Evolutionary conservation across 2,329 filamentous ascomycete genomes (phyloP).

Genomic region (Ophiostoma populinum): DNA sequence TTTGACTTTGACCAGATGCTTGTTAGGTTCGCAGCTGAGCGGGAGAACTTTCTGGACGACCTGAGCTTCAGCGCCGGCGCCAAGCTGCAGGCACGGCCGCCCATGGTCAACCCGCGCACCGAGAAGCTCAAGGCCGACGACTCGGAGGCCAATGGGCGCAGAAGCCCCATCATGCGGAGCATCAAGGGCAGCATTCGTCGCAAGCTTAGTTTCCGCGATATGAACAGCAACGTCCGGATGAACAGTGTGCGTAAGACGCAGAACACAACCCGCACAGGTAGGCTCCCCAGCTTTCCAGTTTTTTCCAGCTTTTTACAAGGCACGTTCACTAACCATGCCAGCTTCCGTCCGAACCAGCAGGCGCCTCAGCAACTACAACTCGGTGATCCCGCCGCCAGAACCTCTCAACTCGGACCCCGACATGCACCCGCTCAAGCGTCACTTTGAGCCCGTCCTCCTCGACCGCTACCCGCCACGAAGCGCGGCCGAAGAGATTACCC

Average conservation of each 20-base stretch:
- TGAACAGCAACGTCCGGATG: constrained; percentile 49
- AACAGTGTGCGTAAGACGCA: constrained; percentile 58
- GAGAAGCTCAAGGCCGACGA: constrained; percentile 72
- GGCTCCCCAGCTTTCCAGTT: no score
- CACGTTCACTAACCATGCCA: constrained; percentile 19
- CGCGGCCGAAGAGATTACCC: constrained; percentile 61
- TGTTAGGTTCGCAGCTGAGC: constrained; percentile 86
- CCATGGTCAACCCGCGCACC: constrained; percentile 61
- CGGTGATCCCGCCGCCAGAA: constrained; percentile 85
- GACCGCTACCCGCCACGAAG: constrained; percentile 82
- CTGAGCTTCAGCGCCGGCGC: constrained; percentile 76
- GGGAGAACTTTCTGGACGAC: constrained; percentile 86
- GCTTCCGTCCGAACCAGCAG: constrained; percentile 60
- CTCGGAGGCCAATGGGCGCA: constrained; percentile 27
- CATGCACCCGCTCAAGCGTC: constrained; percentile 87
- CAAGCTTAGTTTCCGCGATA: constrained; percentile 82
- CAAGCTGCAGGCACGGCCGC: constrained; percentile 49
- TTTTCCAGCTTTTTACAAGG: no score
- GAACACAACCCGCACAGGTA: constrained; percentile 56
- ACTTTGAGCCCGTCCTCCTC: constrained; percentile 89
- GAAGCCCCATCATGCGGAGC: constrained; percentile 38
- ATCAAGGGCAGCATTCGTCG: constrained; percentile 76
- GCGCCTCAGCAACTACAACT: constrained; percentile 92
- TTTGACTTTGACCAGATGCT: constrained; percentile 90
- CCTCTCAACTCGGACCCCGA: constrained; percentile 76